Conservation (phyloP, 1,139 yeast species). For the Chernovozyma sophiae-reginae region DNA sequence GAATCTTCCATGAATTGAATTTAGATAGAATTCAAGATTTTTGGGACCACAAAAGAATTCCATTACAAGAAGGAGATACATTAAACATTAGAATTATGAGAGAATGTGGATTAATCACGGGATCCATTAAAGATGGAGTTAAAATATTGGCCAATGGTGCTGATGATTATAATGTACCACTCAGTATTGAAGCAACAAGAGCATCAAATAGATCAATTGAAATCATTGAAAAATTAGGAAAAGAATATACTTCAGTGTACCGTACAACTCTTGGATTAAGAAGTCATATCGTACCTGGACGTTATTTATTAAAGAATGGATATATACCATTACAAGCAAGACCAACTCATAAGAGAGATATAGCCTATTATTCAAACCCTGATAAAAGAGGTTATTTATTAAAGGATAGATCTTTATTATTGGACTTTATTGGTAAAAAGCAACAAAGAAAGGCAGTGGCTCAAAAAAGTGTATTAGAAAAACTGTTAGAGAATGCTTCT, state of each 20-base stretch:
- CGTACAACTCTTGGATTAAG: conserved; percentile 63
- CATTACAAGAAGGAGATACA: conserved; percentile 58
- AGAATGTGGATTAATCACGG: conserved; percentile 68
- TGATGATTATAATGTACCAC: conserved; percentile 51
- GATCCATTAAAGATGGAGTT: conserved; percentile 73
- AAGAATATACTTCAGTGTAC: conserved; percentile 69
- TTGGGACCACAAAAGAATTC: conserved; percentile 65
- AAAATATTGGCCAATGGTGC: conserved; percentile 72
- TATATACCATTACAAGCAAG: conserved; percentile 81
- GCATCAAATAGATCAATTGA: conserved; percentile 75
- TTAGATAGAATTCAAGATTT: conserved; percentile 58
- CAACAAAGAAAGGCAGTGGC: conserved; percentile 13
- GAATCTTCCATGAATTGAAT: conserved; percentile 50
- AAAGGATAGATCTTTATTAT: conserved; percentile 33
- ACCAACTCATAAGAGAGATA: conserved; percentile 80
- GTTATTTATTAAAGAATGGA: conserved; percentile 64
- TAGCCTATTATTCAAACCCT: conserved; percentile 69
- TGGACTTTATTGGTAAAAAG: conserved; percentile 31
- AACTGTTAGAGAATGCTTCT: conserved; percentile 32
- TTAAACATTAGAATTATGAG: conserved; percentile 63
- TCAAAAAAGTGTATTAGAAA: conserved; percentile 25
- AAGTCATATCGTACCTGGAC: conserved; percentile 74
- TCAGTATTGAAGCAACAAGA: conserved; percentile 74
- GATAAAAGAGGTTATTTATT: conserved; percentile 74
- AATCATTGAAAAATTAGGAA: conserved; percentile 68